Conservation (phyloP, 1,139 yeast genomes). For the Pichia sp. region DNA sequence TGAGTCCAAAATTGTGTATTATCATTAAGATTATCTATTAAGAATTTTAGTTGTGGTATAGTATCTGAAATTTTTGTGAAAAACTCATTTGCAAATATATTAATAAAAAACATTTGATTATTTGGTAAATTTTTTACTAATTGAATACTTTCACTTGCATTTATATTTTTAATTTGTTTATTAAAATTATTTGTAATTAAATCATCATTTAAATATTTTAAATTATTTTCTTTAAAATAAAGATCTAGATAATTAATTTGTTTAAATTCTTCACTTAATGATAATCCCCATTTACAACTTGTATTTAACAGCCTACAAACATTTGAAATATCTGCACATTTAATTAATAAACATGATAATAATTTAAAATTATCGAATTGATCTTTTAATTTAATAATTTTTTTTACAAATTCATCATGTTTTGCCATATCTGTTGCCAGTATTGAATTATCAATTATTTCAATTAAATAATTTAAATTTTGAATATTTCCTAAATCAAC, state of each 20-base stretch:
- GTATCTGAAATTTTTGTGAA: slow-evolving; percentile 57
- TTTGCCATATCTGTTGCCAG: slow-evolving; percentile 94
- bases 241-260: slow-evolving; percentile 57
- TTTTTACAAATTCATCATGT: slow-evolving; percentile 68
- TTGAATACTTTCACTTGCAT: slow-evolving; percentile 35
- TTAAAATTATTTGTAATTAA: slow-evolving; percentile 1
- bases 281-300: slow-evolving; percentile 82
- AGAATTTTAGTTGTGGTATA: slow-evolving; percentile 51
- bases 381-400: slow-evolving; percentile 29
- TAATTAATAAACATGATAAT: slow-evolving; percentile 63
- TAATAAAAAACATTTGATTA: slow-evolving; percentile 83
- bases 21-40: slow-evolving; percentile 34
- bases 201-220: slow-evolving; percentile 4
- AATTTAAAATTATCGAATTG: slow-evolving; percentile 29
- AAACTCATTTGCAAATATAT: slow-evolving; percentile 72
- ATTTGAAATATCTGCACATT: slow-evolving; percentile 92
- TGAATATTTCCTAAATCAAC: background rate
- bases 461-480: background rate
- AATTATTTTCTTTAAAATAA: slow-evolving; percentile 26
- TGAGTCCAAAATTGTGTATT: slow-evolving; percentile 38
- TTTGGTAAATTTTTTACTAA: slow-evolving; percentile 48
- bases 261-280: slow-evolving; percentile 67
- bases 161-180: slow-evolving; percentile 18
- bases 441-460: slow-evolving; percentile 15
- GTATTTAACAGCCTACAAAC: slow-evolving; percentile 75